These are phyloP conservation scores for Solanum microdontum DNA, from an alignment of 257 asterid genomes.

Conservation along the genomic window DNA sequence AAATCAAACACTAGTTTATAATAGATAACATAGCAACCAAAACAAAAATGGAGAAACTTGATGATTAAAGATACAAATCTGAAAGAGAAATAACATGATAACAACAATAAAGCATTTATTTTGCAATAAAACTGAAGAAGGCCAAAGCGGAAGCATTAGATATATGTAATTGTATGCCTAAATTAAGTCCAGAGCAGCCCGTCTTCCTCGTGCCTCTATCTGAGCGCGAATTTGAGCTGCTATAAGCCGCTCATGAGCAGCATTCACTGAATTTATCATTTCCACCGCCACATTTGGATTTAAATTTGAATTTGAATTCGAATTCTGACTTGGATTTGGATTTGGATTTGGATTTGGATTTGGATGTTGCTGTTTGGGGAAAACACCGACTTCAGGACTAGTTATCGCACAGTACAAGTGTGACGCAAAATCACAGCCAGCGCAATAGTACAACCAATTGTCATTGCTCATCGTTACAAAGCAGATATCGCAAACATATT, in stretches of 20 bases:
- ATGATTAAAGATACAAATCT: not conserved
- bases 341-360: not conserved
- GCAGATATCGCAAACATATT: conserved; percentile 7
- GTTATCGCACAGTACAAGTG: conserved; percentile 3
- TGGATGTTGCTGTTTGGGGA: not conserved
- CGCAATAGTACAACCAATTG: conserved; percentile 17
- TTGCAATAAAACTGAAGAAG: not conserved
- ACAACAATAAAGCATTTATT: not conserved
- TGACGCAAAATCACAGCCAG: conserved; percentile 9
- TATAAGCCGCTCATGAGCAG: not conserved
- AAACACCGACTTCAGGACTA: not conserved
- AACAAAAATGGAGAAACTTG: not conserved
- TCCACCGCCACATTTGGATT: not conserved
- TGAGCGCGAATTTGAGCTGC: not conserved
- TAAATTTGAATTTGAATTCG: too few relatives aligned
- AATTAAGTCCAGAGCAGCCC: not conserved
- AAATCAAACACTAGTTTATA: not conserved
- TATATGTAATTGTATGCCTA: not conserved
- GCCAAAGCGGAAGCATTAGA: too few relatives aligned
- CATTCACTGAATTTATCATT: not conserved
- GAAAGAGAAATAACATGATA: not conserved
- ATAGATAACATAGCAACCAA: not conserved
- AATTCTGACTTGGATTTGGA: not conserved
- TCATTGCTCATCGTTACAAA: not conserved
- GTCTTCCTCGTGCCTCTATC: not conserved